These are phyloP conservation scores for Acrasis kona DNA, from an alignment of 78 protist genomes.

Conservation along the genomic window DNA sequence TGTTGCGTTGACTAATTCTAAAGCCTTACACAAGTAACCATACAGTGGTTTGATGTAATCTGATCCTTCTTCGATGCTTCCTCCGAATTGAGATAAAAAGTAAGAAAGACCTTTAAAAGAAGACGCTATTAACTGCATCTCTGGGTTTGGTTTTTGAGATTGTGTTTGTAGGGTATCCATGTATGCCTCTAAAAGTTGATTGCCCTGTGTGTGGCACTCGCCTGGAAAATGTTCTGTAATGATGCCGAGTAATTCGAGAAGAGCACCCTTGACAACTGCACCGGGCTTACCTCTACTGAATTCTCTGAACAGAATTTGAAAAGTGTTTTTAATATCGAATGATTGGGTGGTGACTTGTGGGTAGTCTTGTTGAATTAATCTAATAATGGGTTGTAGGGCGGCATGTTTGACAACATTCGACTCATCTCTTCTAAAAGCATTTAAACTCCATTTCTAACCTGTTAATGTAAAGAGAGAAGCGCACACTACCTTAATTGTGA, in stretches of 20 bases:
- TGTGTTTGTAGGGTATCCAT: not conserved
- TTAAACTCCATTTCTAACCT: too few species aligned
- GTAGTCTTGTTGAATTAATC: too few species aligned
- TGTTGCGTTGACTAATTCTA: not conserved
- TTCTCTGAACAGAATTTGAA: not conserved
- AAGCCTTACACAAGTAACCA: not conserved
- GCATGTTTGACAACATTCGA: too few species aligned
- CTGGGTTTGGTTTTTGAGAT: not conserved
- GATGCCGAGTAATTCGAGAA: conserved; percentile 1
- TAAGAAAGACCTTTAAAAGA: not conserved
- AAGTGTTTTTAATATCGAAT: not conserved
- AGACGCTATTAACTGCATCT: not conserved
- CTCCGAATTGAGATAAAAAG: not conserved
- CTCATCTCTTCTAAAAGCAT: too few species aligned
- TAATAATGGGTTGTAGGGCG: too few species aligned
- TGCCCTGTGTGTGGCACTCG: not conserved
- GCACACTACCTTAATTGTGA: too few species aligned
- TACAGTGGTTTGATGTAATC: not conserved
- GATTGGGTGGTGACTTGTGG: too few species aligned
- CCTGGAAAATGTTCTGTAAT: not conserved
- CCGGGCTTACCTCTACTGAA: not conserved
- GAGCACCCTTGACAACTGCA: not conserved
- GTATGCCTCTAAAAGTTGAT: not conserved
- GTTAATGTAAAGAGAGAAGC: too few species aligned
- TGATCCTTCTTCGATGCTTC: not conserved